Base-by-base conservation (phyloP, 129 eudicot species). In the Chrysanthemum makinoi region DNA sequence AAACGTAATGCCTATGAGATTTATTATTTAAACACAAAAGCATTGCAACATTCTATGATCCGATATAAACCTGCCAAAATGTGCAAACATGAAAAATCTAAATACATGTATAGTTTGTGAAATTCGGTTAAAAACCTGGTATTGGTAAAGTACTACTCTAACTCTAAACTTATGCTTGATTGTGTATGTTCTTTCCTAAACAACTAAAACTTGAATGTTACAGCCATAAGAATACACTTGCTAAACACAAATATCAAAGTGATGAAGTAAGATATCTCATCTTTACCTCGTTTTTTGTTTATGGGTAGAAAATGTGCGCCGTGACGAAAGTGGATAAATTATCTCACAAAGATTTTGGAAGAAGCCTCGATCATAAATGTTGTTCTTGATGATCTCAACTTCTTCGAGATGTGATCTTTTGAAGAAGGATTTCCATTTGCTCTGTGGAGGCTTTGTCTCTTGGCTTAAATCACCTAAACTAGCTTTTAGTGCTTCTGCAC, bases 341-440 rank as follows among this genome's bases (percentile, higher is more conserved):
- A 93, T 80, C 80, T 93, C 98, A 8, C 47, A 58, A 20, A 87
- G 65, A 80, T 93, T 93, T 19, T 73, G 84, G 57, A 93, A 52
- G 60, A 73, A 76, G 12, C 98, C 98, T 69, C 73, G 84, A 72
- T 93, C 96, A 33, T 89, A 93, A 15, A 80, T 78, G 75, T 93
- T 93, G 46, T 84, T 86, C 83, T 87, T 85, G 26, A 80, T 74
- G 26, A 80, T 75, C 56, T 82, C 80, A 14, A 76, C 76, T 7
- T 87, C 88, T 66, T 85, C 86, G 2, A 87, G 81, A 54, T 69
- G 86, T 47, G 98, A 93, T 84, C 87, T 87, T 79, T 82, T 74
- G 19, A 83, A 93, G 73, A 89, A 85, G 17, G 82, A 61, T 74
- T 69, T 93, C 96, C 98, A 93, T 82, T 89, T 93, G 85, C 95